Conservation (phyloP, 352 stramenopile species). For the Phytopythium ostracodes region DNA sequence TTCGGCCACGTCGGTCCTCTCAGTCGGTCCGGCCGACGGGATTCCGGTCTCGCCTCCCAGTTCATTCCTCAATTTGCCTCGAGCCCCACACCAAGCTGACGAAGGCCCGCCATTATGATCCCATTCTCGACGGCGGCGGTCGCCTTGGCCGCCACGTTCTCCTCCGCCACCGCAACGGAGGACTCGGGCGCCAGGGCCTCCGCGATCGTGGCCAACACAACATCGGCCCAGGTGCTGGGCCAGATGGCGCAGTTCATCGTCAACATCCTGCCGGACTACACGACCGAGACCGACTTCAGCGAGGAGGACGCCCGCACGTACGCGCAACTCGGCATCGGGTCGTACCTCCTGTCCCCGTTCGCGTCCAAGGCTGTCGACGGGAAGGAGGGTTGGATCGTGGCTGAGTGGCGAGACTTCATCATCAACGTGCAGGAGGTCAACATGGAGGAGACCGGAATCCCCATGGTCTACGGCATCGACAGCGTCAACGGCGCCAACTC, state of each 20-base stretch:
- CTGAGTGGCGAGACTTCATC: constrained; percentile 56
- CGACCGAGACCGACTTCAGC: not conserved
- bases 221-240: constrained; percentile 14
- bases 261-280: constrained; percentile 15
- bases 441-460: constrained; percentile 52
- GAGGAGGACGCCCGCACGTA: constrained; percentile 15
- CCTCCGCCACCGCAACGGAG: constrained; percentile 6
- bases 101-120: not conserved
- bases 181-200: constrained; percentile 13
- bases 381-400: constrained; percentile 19
- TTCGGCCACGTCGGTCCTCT: too few relatives aligned
- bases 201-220: constrained; percentile 25
- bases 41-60: too few relatives aligned
- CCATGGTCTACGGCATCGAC: constrained; percentile 85
- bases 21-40: too few relatives aligned
- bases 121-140: not conserved
- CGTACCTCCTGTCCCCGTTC: constrained; percentile 77
- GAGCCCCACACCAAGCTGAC: not conserved
- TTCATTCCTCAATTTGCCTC: not conserved
- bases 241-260: constrained; percentile 17
- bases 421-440: constrained; percentile 66
- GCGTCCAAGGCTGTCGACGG: not conserved
- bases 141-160: not conserved
- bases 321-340: constrained; percentile 71
- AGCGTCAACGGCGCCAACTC: constrained; percentile 88